Percentiles rank a stretch among this genome's conserved stretches.
phyloP scores from a whole-genome alignment of 2,329 filamentous ascomycete species.

The Pseudogymnoascus sp. region DNA sequence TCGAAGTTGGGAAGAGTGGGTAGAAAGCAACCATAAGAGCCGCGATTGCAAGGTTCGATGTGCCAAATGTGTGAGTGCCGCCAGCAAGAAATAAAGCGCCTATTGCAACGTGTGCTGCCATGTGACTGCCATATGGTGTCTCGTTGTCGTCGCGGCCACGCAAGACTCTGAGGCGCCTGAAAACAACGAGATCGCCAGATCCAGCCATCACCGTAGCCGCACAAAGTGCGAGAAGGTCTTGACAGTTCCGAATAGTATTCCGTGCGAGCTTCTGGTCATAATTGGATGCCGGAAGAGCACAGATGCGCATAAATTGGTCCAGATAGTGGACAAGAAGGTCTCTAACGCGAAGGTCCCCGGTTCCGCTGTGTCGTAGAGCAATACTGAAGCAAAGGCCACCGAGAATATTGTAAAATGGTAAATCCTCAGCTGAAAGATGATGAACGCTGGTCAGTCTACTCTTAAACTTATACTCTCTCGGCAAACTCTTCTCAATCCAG shows the following conservation, averaged over 20 bases:
- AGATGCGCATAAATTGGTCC: conserved; percentile 77
- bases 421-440: conserved; percentile 68
- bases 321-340: conserved; percentile 79
- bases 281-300: conserved; percentile 44
- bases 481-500: conserved; percentile 73
- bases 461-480: conserved; percentile 57
- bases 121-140: conserved; percentile 85
- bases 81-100: conserved; percentile 87
- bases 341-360: conserved; percentile 61
- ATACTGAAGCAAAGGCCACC: conserved; percentile 81
- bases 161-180: conserved; percentile 77
- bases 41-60: conserved; percentile 78
- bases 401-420: conserved; percentile 89
- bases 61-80: conserved; percentile 86
- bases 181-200: conserved; percentile 78
- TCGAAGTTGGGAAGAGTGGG: conserved; percentile 78
- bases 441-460: conserved; percentile 53
- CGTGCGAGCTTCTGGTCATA: conserved; percentile 83
- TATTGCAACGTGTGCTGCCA: conserved; percentile 87
- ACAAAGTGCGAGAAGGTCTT: conserved; percentile 78
- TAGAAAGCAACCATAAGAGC: conserved; percentile 88
- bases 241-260: conserved; percentile 80
- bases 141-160: conserved; percentile 81
- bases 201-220: conserved; percentile 90
- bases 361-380: conserved; percentile 67